Evolutionary conservation across 257 asterid genomes (phyloP), one percentile per base, ranked within the genome.

Genomic region (Eucommia ulmoides): DNA sequence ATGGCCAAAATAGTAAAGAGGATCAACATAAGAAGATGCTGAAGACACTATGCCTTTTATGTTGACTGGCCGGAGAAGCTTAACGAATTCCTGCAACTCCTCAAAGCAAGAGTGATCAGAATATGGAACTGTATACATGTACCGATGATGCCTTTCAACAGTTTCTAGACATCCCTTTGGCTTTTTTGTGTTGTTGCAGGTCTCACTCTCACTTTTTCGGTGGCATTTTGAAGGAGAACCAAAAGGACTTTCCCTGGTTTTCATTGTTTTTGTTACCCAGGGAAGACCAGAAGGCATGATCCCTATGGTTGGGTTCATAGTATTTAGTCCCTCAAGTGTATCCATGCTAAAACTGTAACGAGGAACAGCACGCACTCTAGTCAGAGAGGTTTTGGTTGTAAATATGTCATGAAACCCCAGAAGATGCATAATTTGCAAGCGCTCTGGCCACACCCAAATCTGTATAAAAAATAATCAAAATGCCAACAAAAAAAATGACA

Each of bases 391-490:
- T 64, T 79, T 70, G 20, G 97, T 88, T 11, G 97, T 88, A 72
- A 79, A 88, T 56, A 48, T 58, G 26, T 73, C 70, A 10, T 62
- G 63, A 53, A 66, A 76, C 52, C 95, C 97, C 24, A 88, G 95
- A 33, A 83, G 79, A 73, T 88, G 92, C 97, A 88, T 81, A 33
- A 62, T 71, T 52, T 71, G 94, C 62, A 83, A 65, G 41, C 95
- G 74, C 58, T 88, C 97, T 9, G 97, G 97, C 95, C 97, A 88
- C 51, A 88, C 97, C 88, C 97, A 88, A 38, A 88, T 77, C 94
- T 88, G 88, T 18, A 63, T 52, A 20, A 26, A 57, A 56, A 55
- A 22, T 22, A 60, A 41, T 53, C 54, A 45, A 53, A 55, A 48
- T 41, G n/a, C n/a, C n/a, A n/a, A n/a, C n/a, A n/a, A n/a, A n/a